A percentile compares a stretch with the other conserved stretches of the same genome.
phyloP scores from a whole-genome alignment of 306 rosid species.

The Quercus engelmannii region DNA sequence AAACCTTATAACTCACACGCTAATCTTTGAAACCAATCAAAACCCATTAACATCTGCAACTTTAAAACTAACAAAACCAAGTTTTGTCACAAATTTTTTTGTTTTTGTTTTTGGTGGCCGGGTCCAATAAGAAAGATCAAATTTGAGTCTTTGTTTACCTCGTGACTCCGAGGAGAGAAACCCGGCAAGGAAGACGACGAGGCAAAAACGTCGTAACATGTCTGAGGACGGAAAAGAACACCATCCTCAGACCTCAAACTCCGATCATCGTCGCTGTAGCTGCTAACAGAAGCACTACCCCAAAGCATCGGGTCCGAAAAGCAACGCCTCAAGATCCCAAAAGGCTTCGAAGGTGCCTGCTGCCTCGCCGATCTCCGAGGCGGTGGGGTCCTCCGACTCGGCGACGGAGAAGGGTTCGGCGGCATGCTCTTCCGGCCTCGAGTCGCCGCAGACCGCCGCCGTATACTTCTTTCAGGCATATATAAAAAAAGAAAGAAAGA shows the following conservation, averaged over 20 bases:
- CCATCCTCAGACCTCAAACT: conserved; percentile 12
- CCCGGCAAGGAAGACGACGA: conserved; percentile 55
- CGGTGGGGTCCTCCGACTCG: conserved; percentile 12
- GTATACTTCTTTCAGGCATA: conserved; percentile 45
- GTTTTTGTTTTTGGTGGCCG: background rate
- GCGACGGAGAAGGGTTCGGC: conserved; percentile 47
- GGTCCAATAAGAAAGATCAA: background rate
- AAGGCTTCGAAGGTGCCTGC: conserved; percentile 35
- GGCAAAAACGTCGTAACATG: conserved; percentile 36
- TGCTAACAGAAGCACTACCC: background rate
- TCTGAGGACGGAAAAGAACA: conserved; percentile 39
- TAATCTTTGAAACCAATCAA: background rate
- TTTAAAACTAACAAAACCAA: background rate
- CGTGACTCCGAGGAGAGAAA: conserved; percentile 34
- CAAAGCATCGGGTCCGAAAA: conserved; percentile 55
- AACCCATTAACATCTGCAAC: background rate
- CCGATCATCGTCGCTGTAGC: conserved; percentile 14
- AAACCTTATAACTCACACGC: background rate
- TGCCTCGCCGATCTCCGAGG: conserved; percentile 26
- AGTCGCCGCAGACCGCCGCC: conserved; percentile 25
- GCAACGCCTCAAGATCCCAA: conserved; percentile 45
- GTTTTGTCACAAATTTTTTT: background rate
- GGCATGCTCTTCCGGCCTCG: conserved; percentile 30
- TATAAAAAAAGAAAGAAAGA: background rate
- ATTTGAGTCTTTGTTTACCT: conserved; percentile 11